phyloP scores from a whole-genome alignment of 495 filamentous ascomycete genomes.

The Tuber calosporum region DNA sequence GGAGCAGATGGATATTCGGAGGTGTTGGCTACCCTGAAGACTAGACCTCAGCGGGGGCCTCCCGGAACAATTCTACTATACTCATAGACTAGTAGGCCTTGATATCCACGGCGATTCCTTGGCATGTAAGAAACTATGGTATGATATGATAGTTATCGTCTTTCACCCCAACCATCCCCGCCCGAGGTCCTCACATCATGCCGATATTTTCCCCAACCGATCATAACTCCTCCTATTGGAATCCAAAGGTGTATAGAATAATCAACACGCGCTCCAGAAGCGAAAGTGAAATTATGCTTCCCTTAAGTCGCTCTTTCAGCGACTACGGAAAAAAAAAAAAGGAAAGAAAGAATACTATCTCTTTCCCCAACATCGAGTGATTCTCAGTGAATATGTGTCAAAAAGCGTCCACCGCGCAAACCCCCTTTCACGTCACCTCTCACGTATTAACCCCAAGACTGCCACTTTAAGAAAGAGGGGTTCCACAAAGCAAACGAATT shows the following conservation, averaged over 20 bases:
- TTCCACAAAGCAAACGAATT: not conserved
- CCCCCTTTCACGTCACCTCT: not conserved
- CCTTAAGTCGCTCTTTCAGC: not conserved
- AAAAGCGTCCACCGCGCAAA: not conserved
- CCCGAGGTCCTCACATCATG: not conserved
- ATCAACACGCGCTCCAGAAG: not conserved
- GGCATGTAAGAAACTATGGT: not conserved
- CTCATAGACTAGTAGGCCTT: not conserved
- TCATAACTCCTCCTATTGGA: not conserved
- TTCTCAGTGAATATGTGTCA: not conserved
- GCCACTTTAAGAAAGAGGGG: not conserved
- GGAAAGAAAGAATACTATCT: too few species aligned
- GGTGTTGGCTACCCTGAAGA: not conserved
- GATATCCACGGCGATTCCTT: not conserved
- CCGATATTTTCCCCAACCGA: not conserved
- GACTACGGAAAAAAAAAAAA: not conserved
- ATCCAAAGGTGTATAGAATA: not conserved
- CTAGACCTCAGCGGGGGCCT: not conserved
- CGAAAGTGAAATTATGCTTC: not conserved
- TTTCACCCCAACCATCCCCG: too few species aligned
- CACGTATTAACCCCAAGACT: not conserved
- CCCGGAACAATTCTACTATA: not conserved
- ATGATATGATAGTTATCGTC: too few species aligned
- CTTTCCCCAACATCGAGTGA: not conserved
- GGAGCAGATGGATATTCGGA: not conserved